These are phyloP conservation scores for Pleomassaria siparia DNA, from an alignment of 2,329 filamentous ascomycete species.

Conservation along the genomic window DNA sequence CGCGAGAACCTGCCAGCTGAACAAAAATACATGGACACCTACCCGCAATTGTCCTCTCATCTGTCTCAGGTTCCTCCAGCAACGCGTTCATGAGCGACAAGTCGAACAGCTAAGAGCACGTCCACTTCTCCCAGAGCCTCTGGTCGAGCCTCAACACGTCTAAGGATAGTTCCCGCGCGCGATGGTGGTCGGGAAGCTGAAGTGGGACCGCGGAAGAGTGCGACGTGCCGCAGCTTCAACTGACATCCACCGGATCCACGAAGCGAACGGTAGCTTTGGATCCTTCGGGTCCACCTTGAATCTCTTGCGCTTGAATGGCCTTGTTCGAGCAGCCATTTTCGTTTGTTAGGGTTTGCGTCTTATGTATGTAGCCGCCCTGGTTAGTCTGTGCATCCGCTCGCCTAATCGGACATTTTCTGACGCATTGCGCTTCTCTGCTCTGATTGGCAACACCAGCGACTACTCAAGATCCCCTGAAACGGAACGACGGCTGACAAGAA, in stretches of 20 bases:
- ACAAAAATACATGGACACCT: constrained; percentile 20
- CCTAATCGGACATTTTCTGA: constrained; percentile 36
- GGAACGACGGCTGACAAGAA: constrained; percentile 36
- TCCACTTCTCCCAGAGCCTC: constrained; percentile 15
- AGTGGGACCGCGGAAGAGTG: constrained; percentile 37
- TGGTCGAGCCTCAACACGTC: constrained; percentile 42
- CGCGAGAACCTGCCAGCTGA: constrained; percentile 7
- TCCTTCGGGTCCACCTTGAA: constrained; percentile 19
- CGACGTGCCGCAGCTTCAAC: constrained; percentile 27
- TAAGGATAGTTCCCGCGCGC: constrained; percentile 43
- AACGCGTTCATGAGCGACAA: constrained; percentile 23
- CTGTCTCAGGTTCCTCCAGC: constrained; percentile 21
- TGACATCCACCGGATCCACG: constrained; percentile 32
- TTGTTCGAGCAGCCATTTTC: constrained; percentile 24
- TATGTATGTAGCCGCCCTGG: constrained; percentile 39
- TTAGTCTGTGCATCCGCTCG: constrained; percentile 36
- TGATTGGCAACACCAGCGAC: constrained; percentile 42
- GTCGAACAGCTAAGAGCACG: constrained; percentile 10
- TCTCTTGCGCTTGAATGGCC: constrained; percentile 29
- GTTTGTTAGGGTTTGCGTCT: constrained; percentile 19
- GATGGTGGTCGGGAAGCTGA: constrained; percentile 33
- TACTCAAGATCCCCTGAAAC: constrained; percentile 43
- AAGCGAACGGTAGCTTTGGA: constrained; percentile 24
- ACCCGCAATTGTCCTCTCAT: constrained; percentile 24
- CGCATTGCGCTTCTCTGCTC: constrained; percentile 25